phyloP scores from a whole-genome alignment of 2,329 filamentous ascomycete species.

The Cladosporium oxysporum region DNA sequence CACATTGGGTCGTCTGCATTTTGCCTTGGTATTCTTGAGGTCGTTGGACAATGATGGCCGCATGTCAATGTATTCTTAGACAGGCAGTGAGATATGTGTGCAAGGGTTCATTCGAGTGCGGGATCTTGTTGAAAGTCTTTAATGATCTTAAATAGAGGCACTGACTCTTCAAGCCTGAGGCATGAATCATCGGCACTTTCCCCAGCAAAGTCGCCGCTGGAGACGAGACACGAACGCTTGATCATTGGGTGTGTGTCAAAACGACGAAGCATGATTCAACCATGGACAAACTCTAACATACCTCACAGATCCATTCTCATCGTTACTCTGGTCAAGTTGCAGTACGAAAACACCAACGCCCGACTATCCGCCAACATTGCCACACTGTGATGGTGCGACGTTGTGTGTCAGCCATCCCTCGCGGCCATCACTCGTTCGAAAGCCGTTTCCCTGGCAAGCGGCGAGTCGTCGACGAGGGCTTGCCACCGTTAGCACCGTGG shows the following conservation, averaged over 20 bases:
- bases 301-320: background rate
- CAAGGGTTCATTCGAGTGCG: background rate
- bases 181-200: background rate
- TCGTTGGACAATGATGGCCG: background rate
- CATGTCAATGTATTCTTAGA: background rate
- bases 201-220: background rate
- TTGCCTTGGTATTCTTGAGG: background rate
- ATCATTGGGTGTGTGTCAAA: background rate
- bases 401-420: conserved; percentile 14
- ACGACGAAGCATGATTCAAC: conserved; percentile 5
- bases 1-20: background rate
- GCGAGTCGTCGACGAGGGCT: conserved; percentile 24
- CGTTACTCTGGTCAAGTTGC: background rate
- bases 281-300: background rate
- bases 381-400: conserved; percentile 15
- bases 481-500: conserved; percentile 17
- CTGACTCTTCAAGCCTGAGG: background rate
- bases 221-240: background rate
- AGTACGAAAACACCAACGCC: background rate
- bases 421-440: conserved; percentile 28
- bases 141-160: too few relatives aligned
- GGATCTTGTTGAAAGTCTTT: background rate
- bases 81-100: background rate
- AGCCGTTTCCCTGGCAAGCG: conserved; percentile 32
- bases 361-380: background rate